phyloP scores from a whole-genome alignment of 176 grass and related monocot genomes.

The Pontederia crassipes region DNA sequence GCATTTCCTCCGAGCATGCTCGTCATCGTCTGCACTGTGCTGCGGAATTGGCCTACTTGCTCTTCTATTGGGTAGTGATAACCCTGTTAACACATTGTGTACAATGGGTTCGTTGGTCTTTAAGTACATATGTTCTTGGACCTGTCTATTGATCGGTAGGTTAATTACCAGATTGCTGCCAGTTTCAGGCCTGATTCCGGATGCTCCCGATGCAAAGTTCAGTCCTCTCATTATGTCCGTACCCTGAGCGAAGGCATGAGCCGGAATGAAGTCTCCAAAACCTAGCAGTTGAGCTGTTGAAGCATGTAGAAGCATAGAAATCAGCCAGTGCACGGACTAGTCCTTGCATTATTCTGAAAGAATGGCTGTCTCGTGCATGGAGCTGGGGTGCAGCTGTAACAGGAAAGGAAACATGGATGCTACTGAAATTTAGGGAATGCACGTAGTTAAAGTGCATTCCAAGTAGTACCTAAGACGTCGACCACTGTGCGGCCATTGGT shows the following conservation, averaged over 20 bases:
- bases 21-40: slow-evolving; percentile 26
- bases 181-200: slow-evolving; percentile 59
- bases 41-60: slow-evolving; percentile 67
- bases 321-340: no score
- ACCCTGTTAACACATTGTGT: slow-evolving; percentile 25
- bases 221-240: slow-evolving; percentile 31
- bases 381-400: not conserved
- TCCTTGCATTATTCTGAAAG: no score
- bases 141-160: not conserved
- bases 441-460: not conserved
- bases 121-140: not conserved
- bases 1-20: slow-evolving; percentile 24
- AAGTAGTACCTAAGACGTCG: slow-evolving; percentile 56
- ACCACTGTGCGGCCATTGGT: slow-evolving; percentile 87
- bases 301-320: no score
- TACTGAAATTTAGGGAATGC: not conserved
- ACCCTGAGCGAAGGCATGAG: slow-evolving; percentile 33
- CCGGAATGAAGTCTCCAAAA: slow-evolving; percentile 47
- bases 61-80: slow-evolving; percentile 52
- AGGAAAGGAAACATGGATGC: not conserved
- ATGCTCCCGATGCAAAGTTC: slow-evolving; percentile 82
- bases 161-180: slow-evolving; percentile 64
- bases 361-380: no score
- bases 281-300: slow-evolving; percentile 38
- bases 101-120: not conserved